A percentile compares a stretch with the other conserved stretches of the same genome.
Evolutionary conservation across 371 early-diverging fungal genomes (phyloP).

Genomic region (Apophysomyces trapeziformis): DNA sequence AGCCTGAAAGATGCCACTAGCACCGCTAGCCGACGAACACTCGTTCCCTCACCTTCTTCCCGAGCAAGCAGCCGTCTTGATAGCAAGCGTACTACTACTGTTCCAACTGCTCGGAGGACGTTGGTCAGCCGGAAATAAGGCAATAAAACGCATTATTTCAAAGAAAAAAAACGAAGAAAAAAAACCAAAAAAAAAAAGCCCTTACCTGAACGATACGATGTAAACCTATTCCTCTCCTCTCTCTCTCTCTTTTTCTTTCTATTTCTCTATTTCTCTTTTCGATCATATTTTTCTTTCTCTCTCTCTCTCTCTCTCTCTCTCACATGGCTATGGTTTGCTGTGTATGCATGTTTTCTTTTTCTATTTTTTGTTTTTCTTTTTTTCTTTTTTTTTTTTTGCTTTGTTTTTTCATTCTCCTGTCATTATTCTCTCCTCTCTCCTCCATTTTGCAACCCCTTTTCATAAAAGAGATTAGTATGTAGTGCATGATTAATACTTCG

Average conservation of each 20-base stretch:
- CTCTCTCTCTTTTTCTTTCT: background rate
- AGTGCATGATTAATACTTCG: conserved; percentile 12
- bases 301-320: conserved; percentile 2
- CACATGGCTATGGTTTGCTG: conserved; percentile 5
- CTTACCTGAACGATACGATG: conserved; percentile 1
- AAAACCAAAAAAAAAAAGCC: background rate
- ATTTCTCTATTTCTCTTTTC: too few relatives aligned
- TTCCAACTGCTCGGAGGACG: conserved; percentile 2
- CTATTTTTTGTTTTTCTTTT: background rate
- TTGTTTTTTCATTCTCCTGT: conserved; percentile 6
- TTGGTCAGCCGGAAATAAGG: conserved; percentile 13
- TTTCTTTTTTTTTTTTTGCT: background rate
- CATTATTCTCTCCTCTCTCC: conserved; percentile 2
- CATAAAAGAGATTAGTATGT: conserved; percentile 11
- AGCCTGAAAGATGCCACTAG: background rate
- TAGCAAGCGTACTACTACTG: conserved; percentile 7
- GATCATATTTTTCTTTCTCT: background rate
- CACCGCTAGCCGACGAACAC: conserved; percentile 7
- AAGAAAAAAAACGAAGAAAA: background rate
- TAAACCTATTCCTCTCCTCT: background rate
- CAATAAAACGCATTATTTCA: conserved; percentile 1
- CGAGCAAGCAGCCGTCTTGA: background rate
- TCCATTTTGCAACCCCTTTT: conserved; percentile 1
- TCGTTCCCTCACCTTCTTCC: conserved; percentile 5
- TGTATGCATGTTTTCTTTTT: conserved; percentile 9